A percentile compares a stretch with the other conserved stretches of the same genome.
Conservation (phyloP, 176 grass and related monocot species). For the Eleusine coracana region DNA sequence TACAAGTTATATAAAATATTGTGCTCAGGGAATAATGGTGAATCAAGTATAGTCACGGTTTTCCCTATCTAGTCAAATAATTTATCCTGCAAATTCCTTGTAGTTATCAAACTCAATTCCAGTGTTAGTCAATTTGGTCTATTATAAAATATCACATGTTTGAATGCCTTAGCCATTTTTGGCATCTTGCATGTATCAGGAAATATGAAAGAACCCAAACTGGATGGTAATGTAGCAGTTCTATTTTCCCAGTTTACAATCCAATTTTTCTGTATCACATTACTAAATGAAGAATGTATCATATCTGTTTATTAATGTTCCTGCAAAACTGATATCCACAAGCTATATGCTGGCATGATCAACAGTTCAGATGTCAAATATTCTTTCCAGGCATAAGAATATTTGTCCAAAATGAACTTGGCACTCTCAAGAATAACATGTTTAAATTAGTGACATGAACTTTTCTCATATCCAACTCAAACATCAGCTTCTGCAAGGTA, state of each 20-base stretch:
- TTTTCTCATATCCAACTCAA: slow-evolving; percentile 14
- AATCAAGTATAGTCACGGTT: not conserved
- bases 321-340: not conserved
- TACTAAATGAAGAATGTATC: slow-evolving; percentile 14
- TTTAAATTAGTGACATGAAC: not conserved
- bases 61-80: not conserved
- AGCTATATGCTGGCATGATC: not conserved
- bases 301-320: not conserved
- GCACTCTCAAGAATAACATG: slow-evolving; percentile 2
- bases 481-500: slow-evolving; percentile 13
- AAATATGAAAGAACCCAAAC: not conserved
- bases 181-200: not conserved
- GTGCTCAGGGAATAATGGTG: not conserved
- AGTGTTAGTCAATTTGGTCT: not conserved
- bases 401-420: slow-evolving; percentile 7
- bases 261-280: not conserved
- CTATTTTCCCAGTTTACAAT: not conserved
- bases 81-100: not conserved
- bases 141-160: not conserved
- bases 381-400: not conserved
- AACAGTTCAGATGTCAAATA: not conserved
- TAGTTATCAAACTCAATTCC: too few relatives aligned
- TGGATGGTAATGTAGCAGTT: not conserved
- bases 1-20: not conserved
- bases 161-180: not conserved